These are phyloP conservation scores for Silene noctiflora DNA, from an alignment of 179 eudicot genomes.

Conservation along the genomic window DNA sequence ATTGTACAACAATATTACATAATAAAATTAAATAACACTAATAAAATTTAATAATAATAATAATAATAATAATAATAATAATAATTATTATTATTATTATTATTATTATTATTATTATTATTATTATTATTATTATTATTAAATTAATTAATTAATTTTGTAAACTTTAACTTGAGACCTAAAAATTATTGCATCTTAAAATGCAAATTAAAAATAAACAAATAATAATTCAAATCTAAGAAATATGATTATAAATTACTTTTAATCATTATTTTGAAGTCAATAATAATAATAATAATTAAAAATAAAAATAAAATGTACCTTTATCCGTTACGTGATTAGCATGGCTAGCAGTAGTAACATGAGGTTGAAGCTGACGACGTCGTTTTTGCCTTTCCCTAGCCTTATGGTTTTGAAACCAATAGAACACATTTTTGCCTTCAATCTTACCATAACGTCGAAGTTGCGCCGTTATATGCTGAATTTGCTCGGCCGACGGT, in stretches of 20 bases:
- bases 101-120: too few relatives aligned
- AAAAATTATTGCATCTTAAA: too few relatives aligned
- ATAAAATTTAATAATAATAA: too few relatives aligned
- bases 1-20: too few relatives aligned
- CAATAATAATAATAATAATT: background rate
- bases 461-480: slow-evolving; percentile 71
- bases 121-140: too few relatives aligned
- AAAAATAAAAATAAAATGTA: background rate
- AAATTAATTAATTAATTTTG: too few relatives aligned
- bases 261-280: background rate
- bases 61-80: too few relatives aligned
- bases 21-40: too few relatives aligned
- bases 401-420: slow-evolving; percentile 78
- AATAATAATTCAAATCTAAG: background rate
- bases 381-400: slow-evolving; percentile 75
- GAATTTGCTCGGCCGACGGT: slow-evolving; percentile 75
- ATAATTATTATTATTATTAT: too few relatives aligned
- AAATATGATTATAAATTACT: background rate
- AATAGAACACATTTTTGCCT: slow-evolving; percentile 61
- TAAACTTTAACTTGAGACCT: background rate
- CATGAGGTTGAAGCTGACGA: slow-evolving; percentile 44
- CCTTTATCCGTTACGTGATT: background rate
- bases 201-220: background rate
- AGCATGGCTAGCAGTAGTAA: slow-evolving; percentile 13
- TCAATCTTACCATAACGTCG: slow-evolving; percentile 64